Conservation (phyloP, 2,329 filamentous ascomycete genomes). For the Apiospora pterosperma region DNA sequence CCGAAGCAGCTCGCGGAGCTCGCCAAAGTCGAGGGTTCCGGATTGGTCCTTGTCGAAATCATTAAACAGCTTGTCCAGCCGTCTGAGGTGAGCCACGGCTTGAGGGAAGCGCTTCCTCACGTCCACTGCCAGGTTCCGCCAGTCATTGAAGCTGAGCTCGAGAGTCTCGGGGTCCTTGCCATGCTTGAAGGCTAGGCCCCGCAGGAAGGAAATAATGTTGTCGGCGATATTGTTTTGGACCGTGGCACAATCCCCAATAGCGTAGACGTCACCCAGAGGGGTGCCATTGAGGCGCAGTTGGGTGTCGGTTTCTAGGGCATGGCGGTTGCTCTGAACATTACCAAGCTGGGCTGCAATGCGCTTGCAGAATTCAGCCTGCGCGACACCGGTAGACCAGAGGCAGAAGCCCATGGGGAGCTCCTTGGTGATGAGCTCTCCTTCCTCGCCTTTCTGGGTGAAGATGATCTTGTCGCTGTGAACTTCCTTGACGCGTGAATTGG, state of each 20-base stretch:
- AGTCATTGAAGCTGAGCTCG: slow-evolving; percentile 81
- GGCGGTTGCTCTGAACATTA: slow-evolving; percentile 76
- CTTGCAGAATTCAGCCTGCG: slow-evolving; percentile 78
- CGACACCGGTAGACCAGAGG: slow-evolving; percentile 94
- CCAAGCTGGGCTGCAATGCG: slow-evolving; percentile 74
- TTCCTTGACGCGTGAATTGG: slow-evolving; percentile 90
- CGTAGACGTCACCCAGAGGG: slow-evolving; percentile 91
- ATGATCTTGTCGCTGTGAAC: slow-evolving; percentile 80
- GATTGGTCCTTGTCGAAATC: slow-evolving; percentile 91
- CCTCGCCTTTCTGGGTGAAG: slow-evolving; percentile 76
- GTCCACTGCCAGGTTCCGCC: slow-evolving; percentile 77
- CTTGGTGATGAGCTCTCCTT: slow-evolving; percentile 76
- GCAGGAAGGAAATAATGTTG: slow-evolving; percentile 85
- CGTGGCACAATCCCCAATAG: slow-evolving; percentile 91
- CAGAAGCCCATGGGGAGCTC: slow-evolving; percentile 96
- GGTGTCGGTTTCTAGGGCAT: slow-evolving; percentile 90
- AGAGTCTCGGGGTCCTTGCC: slow-evolving; percentile 88
- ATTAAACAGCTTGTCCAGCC: slow-evolving; percentile 86
- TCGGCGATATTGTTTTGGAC: slow-evolving; percentile 97
- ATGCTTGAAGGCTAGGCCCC: slow-evolving; percentile 85
- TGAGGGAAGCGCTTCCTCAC: slow-evolving; percentile 91
- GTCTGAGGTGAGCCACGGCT: slow-evolving; percentile 78
- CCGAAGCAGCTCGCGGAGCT: slow-evolving; percentile 80
- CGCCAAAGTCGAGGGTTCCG: slow-evolving; percentile 90
- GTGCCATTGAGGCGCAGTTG: slow-evolving; percentile 87